phyloP scores from a whole-genome alignment of 176 grass and related monocot species.

The Bromus sterilis region DNA sequence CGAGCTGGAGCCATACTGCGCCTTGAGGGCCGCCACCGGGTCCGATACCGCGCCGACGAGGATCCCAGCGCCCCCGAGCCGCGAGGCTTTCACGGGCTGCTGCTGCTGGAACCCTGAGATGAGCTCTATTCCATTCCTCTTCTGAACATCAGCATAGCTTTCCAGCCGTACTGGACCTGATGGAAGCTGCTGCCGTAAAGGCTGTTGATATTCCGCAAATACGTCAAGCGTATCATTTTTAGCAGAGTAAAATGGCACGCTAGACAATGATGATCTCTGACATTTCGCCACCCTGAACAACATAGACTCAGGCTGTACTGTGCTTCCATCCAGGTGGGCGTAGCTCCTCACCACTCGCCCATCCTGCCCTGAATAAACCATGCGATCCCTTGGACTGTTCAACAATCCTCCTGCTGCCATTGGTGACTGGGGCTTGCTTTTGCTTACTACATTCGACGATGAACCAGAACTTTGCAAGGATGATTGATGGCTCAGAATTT shows the following conservation, averaged over 20 bases:
- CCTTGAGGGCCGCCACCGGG: constrained; percentile 52
- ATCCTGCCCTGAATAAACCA: constrained; percentile 41
- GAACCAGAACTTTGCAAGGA: constrained; percentile 44
- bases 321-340: constrained; percentile 40
- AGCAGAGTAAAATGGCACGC: constrained; percentile 52
- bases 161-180: constrained; percentile 40
- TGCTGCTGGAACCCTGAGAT: constrained; percentile 44
- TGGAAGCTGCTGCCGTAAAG: constrained; percentile 27
- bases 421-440: constrained; percentile 29
- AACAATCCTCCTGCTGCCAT: constrained; percentile 17
- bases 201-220: constrained; percentile 41
- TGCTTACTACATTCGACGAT: constrained; percentile 35
- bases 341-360: constrained; percentile 31
- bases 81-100: constrained; percentile 30
- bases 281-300: constrained; percentile 38
- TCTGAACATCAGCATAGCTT: constrained; percentile 42
- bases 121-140: constrained; percentile 44
- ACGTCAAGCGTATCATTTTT: constrained; percentile 35
- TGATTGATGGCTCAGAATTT: constrained; percentile 64
- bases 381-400: constrained; percentile 19
- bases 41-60: constrained; percentile 43
- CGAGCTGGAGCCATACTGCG: constrained; percentile 37
- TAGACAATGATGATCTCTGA: constrained; percentile 39
- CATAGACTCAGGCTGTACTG: constrained; percentile 34
- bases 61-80: constrained; percentile 33